These are phyloP conservation scores for Parastagonospora avenae DNA, from an alignment of 2,329 filamentous ascomycete species.

Conservation along the genomic window DNA sequence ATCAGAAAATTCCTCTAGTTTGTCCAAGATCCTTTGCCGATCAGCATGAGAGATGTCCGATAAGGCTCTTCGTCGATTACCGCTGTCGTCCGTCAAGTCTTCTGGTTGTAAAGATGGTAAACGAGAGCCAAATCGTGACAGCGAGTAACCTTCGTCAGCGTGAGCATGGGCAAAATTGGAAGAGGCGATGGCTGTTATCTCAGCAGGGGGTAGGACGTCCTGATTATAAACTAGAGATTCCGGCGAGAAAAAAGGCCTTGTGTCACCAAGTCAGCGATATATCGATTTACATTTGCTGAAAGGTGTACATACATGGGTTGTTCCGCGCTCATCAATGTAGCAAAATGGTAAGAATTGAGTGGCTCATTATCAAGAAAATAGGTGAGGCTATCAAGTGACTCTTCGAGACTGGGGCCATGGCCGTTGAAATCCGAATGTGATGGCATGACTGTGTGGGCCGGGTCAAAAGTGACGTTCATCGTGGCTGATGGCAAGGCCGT, in stretches of 20 bases:
- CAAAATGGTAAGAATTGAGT: slow-evolving; percentile 47
- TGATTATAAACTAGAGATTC: slow-evolving; percentile 42
- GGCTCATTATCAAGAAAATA: slow-evolving; percentile 47
- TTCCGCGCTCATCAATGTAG: slow-evolving; percentile 47
- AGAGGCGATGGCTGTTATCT: slow-evolving; percentile 2
- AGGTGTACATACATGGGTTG: slow-evolving; percentile 38
- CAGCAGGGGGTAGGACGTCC: slow-evolving; percentile 26
- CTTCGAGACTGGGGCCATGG: slow-evolving; percentile 27
- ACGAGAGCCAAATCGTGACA: slow-evolving; percentile 48
- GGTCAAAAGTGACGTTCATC: slow-evolving; percentile 19
- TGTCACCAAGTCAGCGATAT: background rate
- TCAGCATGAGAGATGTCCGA: slow-evolving; percentile 44
- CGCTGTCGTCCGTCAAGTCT: slow-evolving; percentile 24
- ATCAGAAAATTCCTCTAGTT: slow-evolving; percentile 66
- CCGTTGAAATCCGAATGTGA: slow-evolving; percentile 3
- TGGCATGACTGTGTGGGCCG: slow-evolving; percentile 9
- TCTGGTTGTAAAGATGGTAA: slow-evolving; percentile 48
- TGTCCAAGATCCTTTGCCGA: slow-evolving; percentile 57
- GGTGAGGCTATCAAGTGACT: slow-evolving; percentile 46
- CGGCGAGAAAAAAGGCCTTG: slow-evolving; percentile 47
- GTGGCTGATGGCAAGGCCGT: slow-evolving; percentile 18
- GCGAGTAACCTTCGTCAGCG: slow-evolving; percentile 35
- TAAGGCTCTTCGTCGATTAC: slow-evolving; percentile 23
- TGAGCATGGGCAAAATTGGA: slow-evolving; percentile 21
- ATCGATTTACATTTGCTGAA: too few species aligned